Conservation (phyloP, 495 filamentous ascomycete genomes). For the Massariosphaeria phaeospora region DNA sequence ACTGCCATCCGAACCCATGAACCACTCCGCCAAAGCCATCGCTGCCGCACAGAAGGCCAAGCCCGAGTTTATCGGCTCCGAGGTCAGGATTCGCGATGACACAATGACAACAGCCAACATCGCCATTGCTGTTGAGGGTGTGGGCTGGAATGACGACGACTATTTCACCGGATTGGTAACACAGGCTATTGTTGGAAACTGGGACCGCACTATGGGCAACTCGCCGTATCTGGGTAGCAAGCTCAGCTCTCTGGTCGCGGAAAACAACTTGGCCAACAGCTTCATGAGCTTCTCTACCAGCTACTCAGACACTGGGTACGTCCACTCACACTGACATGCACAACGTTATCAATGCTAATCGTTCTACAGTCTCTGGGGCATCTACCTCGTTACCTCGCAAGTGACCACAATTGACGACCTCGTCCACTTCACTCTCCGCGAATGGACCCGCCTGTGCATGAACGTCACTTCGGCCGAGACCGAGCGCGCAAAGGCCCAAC, state of each 20-base stretch:
- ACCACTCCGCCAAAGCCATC: constrained; percentile 58
- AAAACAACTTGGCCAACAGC: constrained; percentile 93
- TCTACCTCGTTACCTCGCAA: constrained; percentile 94
- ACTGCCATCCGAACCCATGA: constrained; percentile 67
- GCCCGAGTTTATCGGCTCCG: constrained; percentile 93
- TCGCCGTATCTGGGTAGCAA: constrained; percentile 95
- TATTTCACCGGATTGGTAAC: constrained; percentile 98
- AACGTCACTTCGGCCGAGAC: constrained; percentile 83
- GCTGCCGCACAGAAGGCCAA: constrained; percentile 70
- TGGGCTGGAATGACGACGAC: constrained; percentile 97
- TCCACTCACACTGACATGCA: constrained; percentile 1
- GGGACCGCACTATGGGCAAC: constrained; percentile 97
- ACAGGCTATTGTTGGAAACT: constrained; percentile 99
- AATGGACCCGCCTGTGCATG: constrained; percentile 90
- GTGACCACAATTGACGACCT: constrained; percentile 85
- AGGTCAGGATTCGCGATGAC: constrained; percentile 91
- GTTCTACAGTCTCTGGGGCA: constrained; percentile 81
- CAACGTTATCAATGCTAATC: constrained; percentile 1
- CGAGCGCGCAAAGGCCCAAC: constrained; percentile 97
- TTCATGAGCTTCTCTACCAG: constrained; percentile 99
- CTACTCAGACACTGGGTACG: constrained; percentile 98
- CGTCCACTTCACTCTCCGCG: constrained; percentile 94
- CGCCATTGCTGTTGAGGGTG: constrained; percentile 97
- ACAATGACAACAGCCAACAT: constrained; percentile 94
- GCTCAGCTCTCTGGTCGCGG: constrained; percentile 86